Conservation (phyloP, 2,329 filamentous ascomycete species). For the Talaromyces pinophilus region DNA sequence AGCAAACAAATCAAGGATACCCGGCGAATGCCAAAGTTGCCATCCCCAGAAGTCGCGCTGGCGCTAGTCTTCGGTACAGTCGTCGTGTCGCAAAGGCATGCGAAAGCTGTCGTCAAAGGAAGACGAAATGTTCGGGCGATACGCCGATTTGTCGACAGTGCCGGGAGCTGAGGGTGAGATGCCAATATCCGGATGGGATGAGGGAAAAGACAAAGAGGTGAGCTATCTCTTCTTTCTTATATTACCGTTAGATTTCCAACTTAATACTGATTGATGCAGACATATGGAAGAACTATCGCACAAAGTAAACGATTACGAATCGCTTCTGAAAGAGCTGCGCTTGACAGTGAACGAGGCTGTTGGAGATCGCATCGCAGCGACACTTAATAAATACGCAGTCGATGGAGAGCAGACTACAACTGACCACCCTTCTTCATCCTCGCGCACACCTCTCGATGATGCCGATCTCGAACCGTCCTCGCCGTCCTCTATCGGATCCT, state of each 20-base stretch:
- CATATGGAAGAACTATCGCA: slow-evolving; percentile 38
- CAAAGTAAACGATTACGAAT: slow-evolving; percentile 42
- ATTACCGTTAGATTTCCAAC: not conserved
- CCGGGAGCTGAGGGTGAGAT: slow-evolving; percentile 39
- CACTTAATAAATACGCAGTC: slow-evolving; percentile 40
- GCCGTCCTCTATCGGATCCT: slow-evolving; percentile 43
- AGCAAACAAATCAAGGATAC: slow-evolving; percentile 8
- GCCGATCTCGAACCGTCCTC: slow-evolving; percentile 31
- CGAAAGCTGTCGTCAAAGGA: slow-evolving; percentile 45
- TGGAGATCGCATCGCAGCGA: slow-evolving; percentile 38
- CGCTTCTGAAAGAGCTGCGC: slow-evolving; percentile 40
- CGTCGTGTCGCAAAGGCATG: slow-evolving; percentile 43
- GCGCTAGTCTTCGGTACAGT: slow-evolving; percentile 26
- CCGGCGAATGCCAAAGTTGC: slow-evolving; percentile 33
- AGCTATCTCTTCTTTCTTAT: not conserved
- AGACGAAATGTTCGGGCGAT: slow-evolving; percentile 49
- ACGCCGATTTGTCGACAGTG: slow-evolving; percentile 45
- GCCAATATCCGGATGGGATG: slow-evolving; percentile 45
- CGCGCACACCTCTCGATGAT: slow-evolving; percentile 33
- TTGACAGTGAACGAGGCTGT: slow-evolving; percentile 34
- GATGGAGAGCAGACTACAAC: slow-evolving; percentile 27
- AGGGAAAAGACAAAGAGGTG: slow-evolving; percentile 43
- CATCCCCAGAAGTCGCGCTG: slow-evolving; percentile 32
- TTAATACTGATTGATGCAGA: slow-evolving; percentile 26
- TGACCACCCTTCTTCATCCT: slow-evolving; percentile 33